Conservation (phyloP, 345 rosid genomes). For the Cochlearia excelsa region DNA sequence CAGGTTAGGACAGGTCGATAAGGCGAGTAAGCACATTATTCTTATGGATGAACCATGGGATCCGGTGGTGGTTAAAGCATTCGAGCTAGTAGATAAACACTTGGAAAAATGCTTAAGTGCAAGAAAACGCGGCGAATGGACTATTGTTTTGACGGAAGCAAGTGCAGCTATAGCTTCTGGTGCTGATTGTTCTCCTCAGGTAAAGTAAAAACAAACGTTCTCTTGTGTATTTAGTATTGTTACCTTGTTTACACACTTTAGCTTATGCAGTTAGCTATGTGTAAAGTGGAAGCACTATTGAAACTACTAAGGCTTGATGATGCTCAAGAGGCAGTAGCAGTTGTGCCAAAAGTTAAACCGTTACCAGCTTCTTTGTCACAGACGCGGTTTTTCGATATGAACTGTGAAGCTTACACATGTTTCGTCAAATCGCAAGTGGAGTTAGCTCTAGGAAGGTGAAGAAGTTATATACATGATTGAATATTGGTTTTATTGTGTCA, state of each 20-base stretch:
- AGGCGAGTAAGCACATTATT: slow-evolving; percentile 60
- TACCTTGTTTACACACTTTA: not conserved
- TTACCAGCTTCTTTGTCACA: slow-evolving; percentile 39
- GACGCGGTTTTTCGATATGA: slow-evolving; percentile 68
- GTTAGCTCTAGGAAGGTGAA: slow-evolving; percentile 94
- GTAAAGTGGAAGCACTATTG: slow-evolving; percentile 90
- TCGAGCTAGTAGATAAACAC: slow-evolving; percentile 70
- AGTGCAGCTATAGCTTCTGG: slow-evolving; percentile 78
- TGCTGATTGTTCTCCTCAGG: slow-evolving; percentile 86
- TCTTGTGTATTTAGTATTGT: not conserved
- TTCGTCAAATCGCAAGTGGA: slow-evolving; percentile 82
- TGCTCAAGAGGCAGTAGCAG: slow-evolving; percentile 50
- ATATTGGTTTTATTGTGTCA: slow-evolving; percentile 13
- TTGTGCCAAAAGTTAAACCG: slow-evolving; percentile 51
- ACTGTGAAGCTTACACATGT: slow-evolving; percentile 64
- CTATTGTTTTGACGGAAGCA: slow-evolving; percentile 54
- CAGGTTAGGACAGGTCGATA: slow-evolving; percentile 92
- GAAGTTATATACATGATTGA: slow-evolving; percentile 15
- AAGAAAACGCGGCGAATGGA: slow-evolving; percentile 75
- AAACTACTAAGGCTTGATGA: slow-evolving; percentile 86
- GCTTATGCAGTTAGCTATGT: slow-evolving; percentile 74
- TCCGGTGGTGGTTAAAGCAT: slow-evolving; percentile 51
- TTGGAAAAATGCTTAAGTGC: slow-evolving; percentile 66
- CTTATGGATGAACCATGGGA: slow-evolving; percentile 55
- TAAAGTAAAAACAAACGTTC: slow-evolving; percentile 26